Percentiles rank a stretch among this genome's conserved stretches.
These are phyloP conservation scores for Jackrogersella multiformis DNA, from an alignment of 495 filamentous ascomycete species.

Conservation along the genomic window DNA sequence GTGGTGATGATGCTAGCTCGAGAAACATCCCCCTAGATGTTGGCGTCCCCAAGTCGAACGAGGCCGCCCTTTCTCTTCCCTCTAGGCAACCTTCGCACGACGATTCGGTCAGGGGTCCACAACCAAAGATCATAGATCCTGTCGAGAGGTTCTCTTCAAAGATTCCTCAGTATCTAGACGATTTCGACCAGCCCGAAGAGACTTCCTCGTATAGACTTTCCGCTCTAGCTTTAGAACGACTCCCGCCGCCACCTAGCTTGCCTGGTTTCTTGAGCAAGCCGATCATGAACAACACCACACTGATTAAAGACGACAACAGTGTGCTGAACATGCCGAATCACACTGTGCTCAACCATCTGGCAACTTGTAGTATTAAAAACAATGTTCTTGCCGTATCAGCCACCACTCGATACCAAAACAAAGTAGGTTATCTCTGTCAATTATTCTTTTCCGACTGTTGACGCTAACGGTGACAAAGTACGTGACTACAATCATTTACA, in stretches of 20 bases:
- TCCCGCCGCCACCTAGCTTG: conserved; percentile 82
- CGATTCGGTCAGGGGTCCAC: conserved; percentile 52
- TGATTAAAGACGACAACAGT: conserved; percentile 97
- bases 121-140: conserved; percentile 54
- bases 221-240: conserved; percentile 71
- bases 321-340: conserved; percentile 96
- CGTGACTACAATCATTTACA: conserved; percentile 97
- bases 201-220: conserved; percentile 74
- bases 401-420: conserved; percentile 94
- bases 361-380: conserved; percentile 98
- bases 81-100: conserved; percentile 51
- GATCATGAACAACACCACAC: conserved; percentile 86
- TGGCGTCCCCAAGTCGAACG: conserved; percentile 43
- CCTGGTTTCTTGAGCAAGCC: conserved; percentile 94
- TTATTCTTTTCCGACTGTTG: conserved; percentile 35
- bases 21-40: conserved; percentile 36
- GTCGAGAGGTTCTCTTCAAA: conserved; percentile 64
- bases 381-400: conserved; percentile 95
- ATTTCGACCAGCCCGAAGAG: conserved; percentile 86
- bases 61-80: conserved; percentile 43
- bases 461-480: conserved; percentile 66
- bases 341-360: conserved; percentile 94
- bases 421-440: conserved; percentile 67
- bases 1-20: conserved; percentile 69
- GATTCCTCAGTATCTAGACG: conserved; percentile 84